Percentiles rank a stretch among this genome's conserved stretches.
Conservation (phyloP, 257 asterid genomes). For the Ilex aquifolium region DNA sequence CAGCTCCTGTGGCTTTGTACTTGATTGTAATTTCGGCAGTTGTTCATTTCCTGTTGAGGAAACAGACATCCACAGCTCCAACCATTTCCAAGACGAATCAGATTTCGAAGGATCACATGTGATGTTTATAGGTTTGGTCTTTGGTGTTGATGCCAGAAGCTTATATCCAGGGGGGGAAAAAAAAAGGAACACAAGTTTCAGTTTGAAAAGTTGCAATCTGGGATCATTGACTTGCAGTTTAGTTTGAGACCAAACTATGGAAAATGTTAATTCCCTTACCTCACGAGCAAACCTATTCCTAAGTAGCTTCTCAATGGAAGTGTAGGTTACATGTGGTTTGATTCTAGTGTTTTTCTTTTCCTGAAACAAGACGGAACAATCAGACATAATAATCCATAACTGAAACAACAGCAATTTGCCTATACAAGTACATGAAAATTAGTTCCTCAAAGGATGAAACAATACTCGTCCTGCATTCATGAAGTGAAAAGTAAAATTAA, state of each 20-base stretch:
- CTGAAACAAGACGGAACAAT: slow-evolving; percentile 37
- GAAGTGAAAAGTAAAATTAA: too few species aligned
- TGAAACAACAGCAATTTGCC: too few species aligned
- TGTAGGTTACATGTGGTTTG: slow-evolving; percentile 29
- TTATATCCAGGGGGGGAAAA: slow-evolving; percentile 18
- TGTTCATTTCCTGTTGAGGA: slow-evolving; percentile 42
- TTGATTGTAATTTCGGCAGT: slow-evolving; percentile 12
- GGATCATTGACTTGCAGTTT: not conserved
- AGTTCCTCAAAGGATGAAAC: too few species aligned
- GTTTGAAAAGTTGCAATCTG: not conserved
- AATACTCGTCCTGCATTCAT: too few species aligned
- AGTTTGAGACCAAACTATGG: too few species aligned
- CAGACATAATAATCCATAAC: slow-evolving; percentile 6
- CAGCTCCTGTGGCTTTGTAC: slow-evolving; percentile 8
- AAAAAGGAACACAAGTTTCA: slow-evolving; percentile 10
- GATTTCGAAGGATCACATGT: slow-evolving; percentile 86
- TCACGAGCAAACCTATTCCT: slow-evolving; percentile 80
- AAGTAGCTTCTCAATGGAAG: slow-evolving; percentile 73
- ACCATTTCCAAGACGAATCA: slow-evolving; percentile 93
- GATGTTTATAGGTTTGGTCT: slow-evolving; percentile 51
- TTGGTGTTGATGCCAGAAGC: slow-evolving; percentile 79
- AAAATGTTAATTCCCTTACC: slow-evolving; percentile 34
- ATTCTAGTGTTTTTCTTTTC: slow-evolving; percentile 25
- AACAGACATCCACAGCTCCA: slow-evolving; percentile 89
- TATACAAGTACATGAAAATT: too few species aligned